A percentile compares a stretch with the other conserved stretches of the same genome.
phyloP scores from a whole-genome alignment of 1,139 yeast species.

The Saccharomyces pastorianus region DNA sequence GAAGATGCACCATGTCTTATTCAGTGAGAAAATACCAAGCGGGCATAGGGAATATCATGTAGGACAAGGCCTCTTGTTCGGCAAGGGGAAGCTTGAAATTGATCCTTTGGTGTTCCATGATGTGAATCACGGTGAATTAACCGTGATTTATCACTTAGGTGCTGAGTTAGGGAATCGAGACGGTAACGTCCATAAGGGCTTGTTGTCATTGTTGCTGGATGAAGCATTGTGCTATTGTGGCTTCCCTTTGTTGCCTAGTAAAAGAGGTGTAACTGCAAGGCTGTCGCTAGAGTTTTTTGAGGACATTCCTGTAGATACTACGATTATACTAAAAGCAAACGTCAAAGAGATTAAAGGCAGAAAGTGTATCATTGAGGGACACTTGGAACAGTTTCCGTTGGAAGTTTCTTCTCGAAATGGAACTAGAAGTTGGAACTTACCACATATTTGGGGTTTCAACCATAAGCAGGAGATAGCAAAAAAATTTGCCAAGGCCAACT shows the following conservation, averaged over 20 bases:
- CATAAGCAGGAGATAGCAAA: conserved; percentile 6
- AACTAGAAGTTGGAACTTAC: conserved; percentile 3
- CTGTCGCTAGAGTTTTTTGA: conserved; percentile 56
- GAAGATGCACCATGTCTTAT: conserved; percentile 16
- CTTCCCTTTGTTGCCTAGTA: conserved; percentile 72
- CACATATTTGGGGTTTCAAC: background rate
- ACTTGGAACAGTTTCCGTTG: conserved; percentile 41
- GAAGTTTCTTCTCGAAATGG: conserved; percentile 6
- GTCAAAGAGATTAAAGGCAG: conserved; percentile 67
- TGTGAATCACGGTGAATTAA: conserved; percentile 40
- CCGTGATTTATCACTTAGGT: conserved; percentile 67
- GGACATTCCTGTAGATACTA: conserved; percentile 58
- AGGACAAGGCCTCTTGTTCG: conserved; percentile 57
- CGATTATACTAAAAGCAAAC: conserved; percentile 59
- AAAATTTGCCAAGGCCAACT: conserved; percentile 46
- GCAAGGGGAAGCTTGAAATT: conserved; percentile 52
- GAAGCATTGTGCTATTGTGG: conserved; percentile 86
- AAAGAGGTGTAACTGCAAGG: conserved; percentile 85
- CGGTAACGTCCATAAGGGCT: conserved; percentile 80
- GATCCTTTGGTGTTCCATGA: conserved; percentile 57
- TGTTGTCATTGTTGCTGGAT: conserved; percentile 73
- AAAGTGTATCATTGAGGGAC: conserved; percentile 68
- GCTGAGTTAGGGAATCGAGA: conserved; percentile 48
- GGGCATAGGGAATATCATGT: conserved; percentile 59
- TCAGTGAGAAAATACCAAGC: conserved; percentile 42